Evolutionary conservation across 2,329 filamentous ascomycete species (phyloP).

Genomic region (Pseudocercospora pini-densiflorae): DNA sequence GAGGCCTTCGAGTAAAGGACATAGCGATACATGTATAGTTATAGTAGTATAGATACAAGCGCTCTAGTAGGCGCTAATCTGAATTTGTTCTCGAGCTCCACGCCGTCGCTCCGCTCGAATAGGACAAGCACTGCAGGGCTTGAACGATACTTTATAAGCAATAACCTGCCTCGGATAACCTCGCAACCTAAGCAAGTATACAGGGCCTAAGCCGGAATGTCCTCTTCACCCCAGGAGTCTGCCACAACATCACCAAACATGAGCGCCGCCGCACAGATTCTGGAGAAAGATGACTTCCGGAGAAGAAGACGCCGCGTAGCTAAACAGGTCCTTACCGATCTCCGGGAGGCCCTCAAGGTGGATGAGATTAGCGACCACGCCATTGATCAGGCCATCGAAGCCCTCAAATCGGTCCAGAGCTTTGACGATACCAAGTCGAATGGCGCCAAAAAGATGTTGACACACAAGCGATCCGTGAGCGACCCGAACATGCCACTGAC

Average conservation of each 20-base stretch:
- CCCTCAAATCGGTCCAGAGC: slow-evolving; percentile 1
- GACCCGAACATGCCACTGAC: slow-evolving; percentile 17
- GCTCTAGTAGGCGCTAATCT: no score
- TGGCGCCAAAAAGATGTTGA: slow-evolving; percentile 7
- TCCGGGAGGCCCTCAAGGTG: slow-evolving; percentile 12
- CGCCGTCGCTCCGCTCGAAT: no score
- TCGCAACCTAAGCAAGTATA: no score
- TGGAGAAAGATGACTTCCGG: slow-evolving; percentile 3
- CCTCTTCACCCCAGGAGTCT: neutral
- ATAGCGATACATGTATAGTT: no score
- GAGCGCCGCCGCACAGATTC: slow-evolving; percentile 7
- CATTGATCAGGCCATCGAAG: slow-evolving; percentile 14
- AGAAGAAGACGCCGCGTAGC: slow-evolving; percentile 3
- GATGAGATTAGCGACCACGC: slow-evolving; percentile 14
- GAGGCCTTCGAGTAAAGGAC: no score
- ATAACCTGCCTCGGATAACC: no score
- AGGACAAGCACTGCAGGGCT: no score
- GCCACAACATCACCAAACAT: neutral
- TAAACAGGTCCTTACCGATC: slow-evolving; percentile 5
- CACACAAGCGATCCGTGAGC: slow-evolving; percentile 13
- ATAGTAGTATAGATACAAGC: no score
- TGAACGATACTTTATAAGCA: no score
- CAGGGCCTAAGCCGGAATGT: neutral
- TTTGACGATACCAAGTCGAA: slow-evolving; percentile 11
- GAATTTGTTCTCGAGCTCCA: no score